Evolutionary conservation across 345 rosid genomes (phyloP).

Genomic region (Brassica rapa): DNA sequence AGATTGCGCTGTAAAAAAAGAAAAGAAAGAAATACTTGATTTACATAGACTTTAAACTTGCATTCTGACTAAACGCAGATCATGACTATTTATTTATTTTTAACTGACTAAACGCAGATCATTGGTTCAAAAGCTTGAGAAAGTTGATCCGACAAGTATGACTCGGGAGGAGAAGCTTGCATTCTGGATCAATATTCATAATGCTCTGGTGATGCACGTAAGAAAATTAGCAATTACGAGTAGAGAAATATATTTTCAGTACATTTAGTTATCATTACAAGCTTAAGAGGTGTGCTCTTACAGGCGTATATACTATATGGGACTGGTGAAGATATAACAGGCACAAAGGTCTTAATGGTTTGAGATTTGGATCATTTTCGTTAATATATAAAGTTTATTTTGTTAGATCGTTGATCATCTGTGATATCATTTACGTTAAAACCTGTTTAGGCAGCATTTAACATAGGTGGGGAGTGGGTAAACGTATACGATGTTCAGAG

Average conservation of each 20-base stretch:
- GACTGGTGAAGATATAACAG: constrained; percentile 40
- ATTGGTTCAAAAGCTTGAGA: constrained; percentile 64
- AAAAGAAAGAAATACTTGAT: background rate
- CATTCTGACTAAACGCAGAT: constrained; percentile 43
- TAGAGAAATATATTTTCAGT: background rate
- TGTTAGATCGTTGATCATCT: constrained; percentile 3
- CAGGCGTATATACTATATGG: constrained; percentile 79
- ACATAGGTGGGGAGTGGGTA: constrained; percentile 63
- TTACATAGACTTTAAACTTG: background rate
- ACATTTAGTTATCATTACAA: background rate
- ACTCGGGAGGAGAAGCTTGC: constrained; percentile 76
- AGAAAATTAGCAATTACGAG: constrained; percentile 16
- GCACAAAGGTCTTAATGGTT: constrained; percentile 55
- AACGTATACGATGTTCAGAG: constrained; percentile 56
- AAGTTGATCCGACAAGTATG: constrained; percentile 59
- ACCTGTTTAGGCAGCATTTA: constrained; percentile 57
- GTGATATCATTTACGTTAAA: background rate
- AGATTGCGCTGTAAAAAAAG: background rate
- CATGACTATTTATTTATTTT: background rate
- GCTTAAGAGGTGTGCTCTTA: constrained; percentile 16
- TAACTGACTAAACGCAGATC: constrained; percentile 46
- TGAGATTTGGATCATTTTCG: background rate
- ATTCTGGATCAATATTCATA: constrained; percentile 80
- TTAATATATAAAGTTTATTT: background rate
- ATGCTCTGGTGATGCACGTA: constrained; percentile 83